Conservation (phyloP, 371 early-diverging fungal genomes). For the Apophysomyces variabilis region DNA sequence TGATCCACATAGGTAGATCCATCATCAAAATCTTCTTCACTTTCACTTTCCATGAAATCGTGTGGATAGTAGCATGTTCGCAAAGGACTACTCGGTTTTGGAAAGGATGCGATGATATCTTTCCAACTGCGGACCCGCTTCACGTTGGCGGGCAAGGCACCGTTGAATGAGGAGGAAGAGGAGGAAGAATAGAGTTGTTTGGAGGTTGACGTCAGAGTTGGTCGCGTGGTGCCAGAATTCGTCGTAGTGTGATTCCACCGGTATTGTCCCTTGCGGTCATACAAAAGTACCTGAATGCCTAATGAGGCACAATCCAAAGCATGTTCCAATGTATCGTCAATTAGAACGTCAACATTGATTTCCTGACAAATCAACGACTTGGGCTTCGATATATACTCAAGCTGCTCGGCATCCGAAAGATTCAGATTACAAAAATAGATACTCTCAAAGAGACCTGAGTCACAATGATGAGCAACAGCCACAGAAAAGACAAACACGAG, state of each 20-base stretch:
- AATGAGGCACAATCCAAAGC: slow-evolving; percentile 48
- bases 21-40: slow-evolving; percentile 33
- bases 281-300: slow-evolving; percentile 54
- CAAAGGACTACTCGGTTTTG: slow-evolving; percentile 47
- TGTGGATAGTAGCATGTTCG: slow-evolving; percentile 37
- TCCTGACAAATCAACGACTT: slow-evolving; percentile 59
- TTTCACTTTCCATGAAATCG: slow-evolving; percentile 20
- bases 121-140: slow-evolving; percentile 49
- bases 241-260: slow-evolving; percentile 45
- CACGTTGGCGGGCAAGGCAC: slow-evolving; percentile 39
- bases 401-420: slow-evolving; percentile 48
- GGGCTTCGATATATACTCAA: slow-evolving; percentile 53
- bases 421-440: slow-evolving; percentile 60
- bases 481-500: neutral
- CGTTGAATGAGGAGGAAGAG: slow-evolving; percentile 12
- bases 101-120: slow-evolving; percentile 48
- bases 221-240: slow-evolving; percentile 6
- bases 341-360: slow-evolving; percentile 54
- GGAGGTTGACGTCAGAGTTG: slow-evolving; percentile 35
- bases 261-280: slow-evolving; percentile 52
- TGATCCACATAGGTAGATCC: slow-evolving; percentile 11
- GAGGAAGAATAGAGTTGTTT: slow-evolving; percentile 28
- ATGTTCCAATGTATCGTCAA: slow-evolving; percentile 56
- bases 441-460: slow-evolving; percentile 48
- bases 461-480: neutral